phyloP scores from a whole-genome alignment of 495 filamentous ascomycete species.

The Jackrogersella minutella region DNA sequence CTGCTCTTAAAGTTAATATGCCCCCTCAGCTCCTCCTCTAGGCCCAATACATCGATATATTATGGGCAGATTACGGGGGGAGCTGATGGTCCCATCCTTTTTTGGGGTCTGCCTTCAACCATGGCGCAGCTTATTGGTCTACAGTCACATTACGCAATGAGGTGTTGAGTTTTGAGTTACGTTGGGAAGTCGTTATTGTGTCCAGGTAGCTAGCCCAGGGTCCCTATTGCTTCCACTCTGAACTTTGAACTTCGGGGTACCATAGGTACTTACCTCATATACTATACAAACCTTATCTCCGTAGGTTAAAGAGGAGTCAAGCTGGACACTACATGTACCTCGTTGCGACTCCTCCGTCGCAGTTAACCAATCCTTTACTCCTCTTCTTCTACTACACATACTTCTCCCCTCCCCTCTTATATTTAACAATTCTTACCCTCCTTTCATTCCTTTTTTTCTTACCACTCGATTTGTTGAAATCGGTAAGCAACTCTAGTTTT shows the following conservation, averaged over 20 bases:
- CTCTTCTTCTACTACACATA: constrained; percentile 1
- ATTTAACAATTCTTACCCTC: constrained; percentile 11
- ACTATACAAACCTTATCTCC: constrained; percentile 26
- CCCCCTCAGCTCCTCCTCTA: background rate
- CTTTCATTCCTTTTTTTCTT: background rate
- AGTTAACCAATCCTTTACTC: constrained; percentile 8
- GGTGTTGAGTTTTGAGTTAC: constrained; percentile 31
- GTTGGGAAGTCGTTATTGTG: constrained; percentile 21
- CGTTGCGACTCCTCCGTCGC: constrained; percentile 21
- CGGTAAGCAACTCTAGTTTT: background rate
- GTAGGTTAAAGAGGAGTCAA: background rate
- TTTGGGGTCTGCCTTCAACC: background rate
- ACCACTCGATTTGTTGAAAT: background rate
- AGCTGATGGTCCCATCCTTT: constrained; percentile 3
- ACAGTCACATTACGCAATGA: constrained; percentile 31
- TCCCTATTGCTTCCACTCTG: background rate
- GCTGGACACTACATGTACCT: too few relatives aligned
- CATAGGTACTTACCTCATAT: constrained; percentile 12
- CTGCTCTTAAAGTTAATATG: background rate
- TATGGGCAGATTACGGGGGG: constrained; percentile 1
- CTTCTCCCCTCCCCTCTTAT: constrained; percentile 2
- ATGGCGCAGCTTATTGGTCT: constrained; percentile 25
- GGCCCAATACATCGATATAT: too few relatives aligned
- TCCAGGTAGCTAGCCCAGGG: too few relatives aligned
- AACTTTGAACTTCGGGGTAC: constrained; percentile 13